Base-by-base conservation (phyloP, 805 yeast genomes). In the Lachancea nothofagi region DNA sequence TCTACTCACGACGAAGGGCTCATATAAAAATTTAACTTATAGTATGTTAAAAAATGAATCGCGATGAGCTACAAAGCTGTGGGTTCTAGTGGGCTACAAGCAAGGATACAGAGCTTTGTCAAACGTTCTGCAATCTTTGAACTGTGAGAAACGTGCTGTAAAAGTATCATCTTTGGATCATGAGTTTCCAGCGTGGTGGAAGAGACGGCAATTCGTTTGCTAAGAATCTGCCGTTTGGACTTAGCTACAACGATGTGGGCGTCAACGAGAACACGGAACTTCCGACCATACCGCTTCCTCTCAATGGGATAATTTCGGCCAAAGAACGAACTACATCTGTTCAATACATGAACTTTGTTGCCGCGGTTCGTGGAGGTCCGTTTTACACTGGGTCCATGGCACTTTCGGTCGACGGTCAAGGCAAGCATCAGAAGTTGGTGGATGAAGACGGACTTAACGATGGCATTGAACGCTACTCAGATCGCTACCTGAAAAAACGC, bases 391-490 rank as follows among this genome's bases (percentile, higher is more conserved):
- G 87, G 0, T 61, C 74, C 2, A 57, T 71, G 18, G 38, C 46
- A 4, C 42, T 64, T 5, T 63, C 65, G 23, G 53, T 57, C 14
- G 36, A 36, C 14, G 38, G 38, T 5, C 30, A 44, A 13, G 42
- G 30, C 7, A 43, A 48, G 30, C 57, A 59, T 33, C 56, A 56
- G 29, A 40, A 45, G n/a, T 51, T 56, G 21, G 51, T 61, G 26
- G 58, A 65, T 24, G 71, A 54, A 29, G 66, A 68, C 40, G 71
- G 70, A 14, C 49, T 69, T 2, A 69, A 70, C 40, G 95, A 85
- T 56, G 88, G 90, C 2, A 73, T 89, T 30, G 76, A 80, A 55
- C 71, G 97, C 51, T 86, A 86, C 56, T 78, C 94, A 2, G 97
- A 89, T 60, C 71, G 70, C 57, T 89, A 84, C 61, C 67, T 80